phyloP scores from a whole-genome alignment of 75 land plant species.

The Cryptomeria japonica region DNA sequence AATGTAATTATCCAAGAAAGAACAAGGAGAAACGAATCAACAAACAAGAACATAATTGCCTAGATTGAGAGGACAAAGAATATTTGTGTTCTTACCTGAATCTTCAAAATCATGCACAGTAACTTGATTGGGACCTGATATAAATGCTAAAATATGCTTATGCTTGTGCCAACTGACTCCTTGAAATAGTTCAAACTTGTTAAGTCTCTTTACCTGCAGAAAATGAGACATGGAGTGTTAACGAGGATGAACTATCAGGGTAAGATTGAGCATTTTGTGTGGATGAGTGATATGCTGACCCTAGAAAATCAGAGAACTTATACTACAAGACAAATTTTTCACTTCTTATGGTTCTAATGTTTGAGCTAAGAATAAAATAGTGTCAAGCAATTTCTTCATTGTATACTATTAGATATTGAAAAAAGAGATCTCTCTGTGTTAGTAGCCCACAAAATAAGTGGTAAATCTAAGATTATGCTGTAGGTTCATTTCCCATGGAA shows the following conservation, averaged over 20 bases:
- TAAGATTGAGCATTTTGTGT: background rate
- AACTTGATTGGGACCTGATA: slow-evolving; percentile 82
- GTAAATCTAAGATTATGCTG: background rate
- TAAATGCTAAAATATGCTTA: slow-evolving; percentile 79
- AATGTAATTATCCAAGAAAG: background rate
- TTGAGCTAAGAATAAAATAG: background rate
- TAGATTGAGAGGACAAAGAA: background rate
- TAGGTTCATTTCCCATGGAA: background rate
- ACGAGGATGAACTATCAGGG: background rate
- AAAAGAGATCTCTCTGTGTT: background rate
- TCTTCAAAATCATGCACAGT: slow-evolving; percentile 86
- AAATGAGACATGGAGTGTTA: background rate
- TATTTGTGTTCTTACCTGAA: slow-evolving; percentile 50
- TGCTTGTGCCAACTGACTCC: slow-evolving; percentile 91
- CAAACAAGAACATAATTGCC: background rate
- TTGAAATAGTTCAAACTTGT: slow-evolving; percentile 55
- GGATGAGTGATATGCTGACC: background rate
- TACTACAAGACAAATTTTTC: background rate
- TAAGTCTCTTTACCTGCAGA: slow-evolving; percentile 44
- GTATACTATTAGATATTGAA: background rate
- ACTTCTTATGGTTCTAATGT: slow-evolving; percentile 9
- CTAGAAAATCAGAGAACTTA: background rate
- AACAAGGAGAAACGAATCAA: slow-evolving; percentile 5
- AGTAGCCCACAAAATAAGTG: background rate
- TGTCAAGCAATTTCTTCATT: background rate